Evolutionary conservation across 305 asterid species (phyloP).

Genomic region (Plantago rigida): DNA sequence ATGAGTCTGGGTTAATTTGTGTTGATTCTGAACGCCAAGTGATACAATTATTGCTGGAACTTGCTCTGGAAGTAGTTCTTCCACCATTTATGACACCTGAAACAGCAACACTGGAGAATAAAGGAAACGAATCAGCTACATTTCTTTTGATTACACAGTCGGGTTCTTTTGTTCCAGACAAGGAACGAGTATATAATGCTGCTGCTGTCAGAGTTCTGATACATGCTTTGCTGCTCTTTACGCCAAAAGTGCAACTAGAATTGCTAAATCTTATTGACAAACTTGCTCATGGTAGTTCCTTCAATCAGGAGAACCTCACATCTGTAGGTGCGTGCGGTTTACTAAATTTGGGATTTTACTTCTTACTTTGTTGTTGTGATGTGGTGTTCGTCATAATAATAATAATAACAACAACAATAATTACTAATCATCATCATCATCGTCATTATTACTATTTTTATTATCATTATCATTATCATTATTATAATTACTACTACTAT

Average conservation of each 20-base stretch:
- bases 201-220: conserved; percentile 80
- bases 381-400: too few species aligned
- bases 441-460: too few species aligned
- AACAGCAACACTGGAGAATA: conserved; percentile 34
- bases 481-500: too few species aligned
- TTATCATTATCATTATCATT: too few species aligned
- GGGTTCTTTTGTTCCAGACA: conserved; percentile 63
- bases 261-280: conserved; percentile 70
- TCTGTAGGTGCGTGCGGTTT: conserved; percentile 66
- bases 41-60: conserved; percentile 80
- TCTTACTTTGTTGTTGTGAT: not conserved
- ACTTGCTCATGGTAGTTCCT: conserved; percentile 78
- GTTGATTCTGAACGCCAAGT: conserved; percentile 91
- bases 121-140: conserved; percentile 49
- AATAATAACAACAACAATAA: too few species aligned
- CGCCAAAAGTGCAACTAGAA: conserved; percentile 93
- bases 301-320: conserved; percentile 88
- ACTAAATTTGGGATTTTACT: conserved; percentile 18
- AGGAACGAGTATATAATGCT: conserved; percentile 81
- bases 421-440: too few species aligned
- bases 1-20: conserved; percentile 78
- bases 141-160: conserved; percentile 57
- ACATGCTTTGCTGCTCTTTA: conserved; percentile 72
- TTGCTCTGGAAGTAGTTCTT: conserved; percentile 79
- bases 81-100: conserved; percentile 75